Base-by-base conservation (phyloP, 345 rosid species). In the Xanthoceras sorbifolium region DNA sequence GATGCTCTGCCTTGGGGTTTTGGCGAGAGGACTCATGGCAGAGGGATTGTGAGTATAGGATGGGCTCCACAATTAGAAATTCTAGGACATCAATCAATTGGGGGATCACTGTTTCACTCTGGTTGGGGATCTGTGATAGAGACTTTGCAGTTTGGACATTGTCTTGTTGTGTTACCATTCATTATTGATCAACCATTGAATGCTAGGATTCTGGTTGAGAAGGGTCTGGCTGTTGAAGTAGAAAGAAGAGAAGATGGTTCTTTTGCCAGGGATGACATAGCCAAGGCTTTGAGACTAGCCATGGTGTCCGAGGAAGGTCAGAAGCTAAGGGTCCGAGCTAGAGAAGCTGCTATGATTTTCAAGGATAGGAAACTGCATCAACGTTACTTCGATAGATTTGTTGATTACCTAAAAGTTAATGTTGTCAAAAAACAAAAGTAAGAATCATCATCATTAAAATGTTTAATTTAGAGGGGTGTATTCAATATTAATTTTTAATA, bases 81-180 rank as follows among this genome's bases (percentile, higher is more conserved):
- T 9, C 61, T 71, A 9, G 64, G 52, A 15, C 77, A 80, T 31
- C 32, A 44, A 40, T 64, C 83, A 4, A 71, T 65, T 28, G 73
- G 73, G 4, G 86, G 81, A 1, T 46, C 86, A 0, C 66, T 80
- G 68, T 59, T 74, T 66, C 77, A 77, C 46, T 48, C 71, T 3
- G 81, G 75, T 3, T 82, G 80, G 85, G 64, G 76, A 50, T 82
- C 78, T 22, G 10, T 76, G 1, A 44, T 61, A 9, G 86, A 83
- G 66, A 74, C 65, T 4, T 36, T 77, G 23, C 74, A 78, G n/a
- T 72, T 75, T 64, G 84, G 80, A 4, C 86, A 34, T 29, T 9
- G 59, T 67, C 59, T 80, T 1, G 28, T 78, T 59, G 6, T 64
- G 32, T 67, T 78, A 11, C 86, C 79, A 15, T 67, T 80, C 1